A percentile compares a stretch with the other conserved stretches of the same genome.
phyloP scores from a whole-genome alignment of 2,329 filamentous ascomycete genomes.

The Alternaria conjuncta region DNA sequence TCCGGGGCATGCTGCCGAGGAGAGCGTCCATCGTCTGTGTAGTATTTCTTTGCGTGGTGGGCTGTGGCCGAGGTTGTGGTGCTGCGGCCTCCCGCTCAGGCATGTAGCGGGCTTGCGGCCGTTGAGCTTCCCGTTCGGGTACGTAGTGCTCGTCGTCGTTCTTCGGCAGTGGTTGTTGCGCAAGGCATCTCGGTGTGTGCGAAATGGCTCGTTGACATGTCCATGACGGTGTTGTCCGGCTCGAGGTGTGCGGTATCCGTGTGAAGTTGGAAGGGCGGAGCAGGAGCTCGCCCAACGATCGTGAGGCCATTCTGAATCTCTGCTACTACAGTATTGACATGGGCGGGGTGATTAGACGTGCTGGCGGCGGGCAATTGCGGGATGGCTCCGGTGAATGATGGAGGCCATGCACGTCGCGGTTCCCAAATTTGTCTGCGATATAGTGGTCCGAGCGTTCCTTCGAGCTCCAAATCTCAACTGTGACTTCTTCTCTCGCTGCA shows the following conservation, averaged over 20 bases:
- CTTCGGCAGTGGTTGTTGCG: slow-evolving; percentile 21
- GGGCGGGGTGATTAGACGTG: not conserved
- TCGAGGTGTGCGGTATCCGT: slow-evolving; percentile 22
- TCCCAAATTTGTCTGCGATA: slow-evolving; percentile 32
- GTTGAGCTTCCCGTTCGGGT: not conserved
- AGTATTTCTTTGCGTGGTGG: slow-evolving; percentile 11
- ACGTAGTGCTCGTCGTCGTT: slow-evolving; percentile 4
- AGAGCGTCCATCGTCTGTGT: slow-evolving; percentile 33
- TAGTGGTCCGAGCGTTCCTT: slow-evolving; percentile 21
- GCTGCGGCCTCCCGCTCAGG: not conserved
- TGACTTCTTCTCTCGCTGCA: slow-evolving; percentile 10
- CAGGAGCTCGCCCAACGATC: slow-evolving; percentile 40
- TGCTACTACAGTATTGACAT: not conserved
- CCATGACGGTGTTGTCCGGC: slow-evolving; percentile 22
- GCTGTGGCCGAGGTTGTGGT: slow-evolving; percentile 1
- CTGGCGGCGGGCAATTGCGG: slow-evolving; percentile 5
- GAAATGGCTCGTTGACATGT: slow-evolving; percentile 19
- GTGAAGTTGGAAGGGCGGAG: slow-evolving; percentile 37
- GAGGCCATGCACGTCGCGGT: slow-evolving; percentile 18
- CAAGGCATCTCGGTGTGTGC: slow-evolving; percentile 4
- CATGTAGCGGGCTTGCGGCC: not conserved
- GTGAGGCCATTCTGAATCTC: slow-evolving; percentile 33
- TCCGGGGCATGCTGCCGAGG: slow-evolving; percentile 17
- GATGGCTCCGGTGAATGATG: slow-evolving; percentile 3
- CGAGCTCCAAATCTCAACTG: slow-evolving; percentile 16